Percentiles rank a stretch among this genome's conserved stretches.
Conservation (phyloP, 495 filamentous ascomycete species). For the Amniculicola lignicola region DNA sequence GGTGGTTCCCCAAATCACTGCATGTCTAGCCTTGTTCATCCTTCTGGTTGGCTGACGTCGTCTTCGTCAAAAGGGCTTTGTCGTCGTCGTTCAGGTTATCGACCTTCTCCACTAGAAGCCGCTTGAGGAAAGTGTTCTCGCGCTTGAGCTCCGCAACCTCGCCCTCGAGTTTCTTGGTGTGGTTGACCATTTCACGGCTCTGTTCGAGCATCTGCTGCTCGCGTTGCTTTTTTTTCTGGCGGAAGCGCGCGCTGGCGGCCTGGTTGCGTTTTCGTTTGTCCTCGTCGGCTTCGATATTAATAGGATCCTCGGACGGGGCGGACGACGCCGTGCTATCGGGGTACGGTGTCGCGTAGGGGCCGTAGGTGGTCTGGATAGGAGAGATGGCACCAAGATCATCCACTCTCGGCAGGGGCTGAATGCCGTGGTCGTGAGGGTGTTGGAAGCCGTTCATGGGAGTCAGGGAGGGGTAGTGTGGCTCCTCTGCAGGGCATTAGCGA, state of each 20-base stretch:
- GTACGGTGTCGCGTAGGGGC: constrained; percentile 6
- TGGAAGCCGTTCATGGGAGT: constrained; percentile 15
- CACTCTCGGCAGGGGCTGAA: neutral
- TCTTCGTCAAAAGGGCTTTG: constrained; percentile 13
- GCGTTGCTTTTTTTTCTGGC: constrained; percentile 31
- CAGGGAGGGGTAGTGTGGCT: constrained; percentile 7
- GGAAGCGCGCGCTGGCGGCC: constrained; percentile 24
- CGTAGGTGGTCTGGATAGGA: constrained; percentile 12
- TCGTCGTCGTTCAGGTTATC: constrained; percentile 28
- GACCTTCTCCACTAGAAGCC: constrained; percentile 28
- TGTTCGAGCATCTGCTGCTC: constrained; percentile 30
- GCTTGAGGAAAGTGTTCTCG: constrained; percentile 25
- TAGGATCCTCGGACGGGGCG: constrained; percentile 22
- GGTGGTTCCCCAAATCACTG: too few relatives aligned
- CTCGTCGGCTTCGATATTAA: constrained; percentile 16
- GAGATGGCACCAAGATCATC: constrained; percentile 20
- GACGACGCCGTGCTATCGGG: constrained; percentile 15
- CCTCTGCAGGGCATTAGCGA: constrained; percentile 12
- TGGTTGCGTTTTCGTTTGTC: constrained; percentile 31
- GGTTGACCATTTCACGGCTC: constrained; percentile 13
- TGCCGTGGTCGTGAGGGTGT: constrained; percentile 4
- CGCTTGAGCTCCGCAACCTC: constrained; percentile 22
- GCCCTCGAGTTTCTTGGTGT: constrained; percentile 21
- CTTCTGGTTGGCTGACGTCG: neutral
- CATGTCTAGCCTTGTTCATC: too few relatives aligned